Base-by-base conservation (phyloP, 2,329 filamentous ascomycete genomes). In the Sclerotinia trifoliorum region DNA sequence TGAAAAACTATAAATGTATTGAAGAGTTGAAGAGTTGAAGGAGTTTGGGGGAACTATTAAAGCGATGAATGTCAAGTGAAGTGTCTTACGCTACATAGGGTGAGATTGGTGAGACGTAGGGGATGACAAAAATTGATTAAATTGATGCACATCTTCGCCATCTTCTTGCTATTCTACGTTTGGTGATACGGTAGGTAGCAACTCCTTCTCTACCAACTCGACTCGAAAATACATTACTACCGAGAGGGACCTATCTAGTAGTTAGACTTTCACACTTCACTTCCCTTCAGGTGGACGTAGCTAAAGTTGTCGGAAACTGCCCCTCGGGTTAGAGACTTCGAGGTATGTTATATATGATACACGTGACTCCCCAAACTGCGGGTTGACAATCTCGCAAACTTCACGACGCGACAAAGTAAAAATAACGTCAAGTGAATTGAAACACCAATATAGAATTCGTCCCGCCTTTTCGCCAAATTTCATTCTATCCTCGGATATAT, bases 1-100 rank as follows among this genome's bases (percentile, higher is more conserved):
- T 60, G 54, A 42, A 67, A 65, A 67, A 39, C 19, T 52, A 62
- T 62, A 62, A 35, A 62, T 67, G 39, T 46, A 67, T 46, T 67
- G 63, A 56, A 65, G 65, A 62, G 56, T 48, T 26, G n/a, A n/a
- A n/a, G n/a, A n/a, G n/a, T n/a, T n/a, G n/a, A n/a, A n/a, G 46
- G 65, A 54, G 48, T 52, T 61, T 44, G 7, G 65, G 49, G 35
- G 54, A 57, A 65, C 8, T 24, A 67, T n/a, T 61, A 24, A 54
- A 67, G 56, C 21, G 56, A 62, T 11, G 5, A 62, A 48, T 65
- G 48, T 48, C 32, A 62, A 67, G 19, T 32, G 35, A 67, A 15
- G 44, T 39, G 35, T 67, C 56, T 52, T n/a, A 61, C 44, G 24
- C 19, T 52, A 52, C 51, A 26, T 67, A 42, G 48, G 26, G 29